Evolutionary conservation across 192 early-diverging fungal species (phyloP).

Genomic region (Piromyces sp.): DNA sequence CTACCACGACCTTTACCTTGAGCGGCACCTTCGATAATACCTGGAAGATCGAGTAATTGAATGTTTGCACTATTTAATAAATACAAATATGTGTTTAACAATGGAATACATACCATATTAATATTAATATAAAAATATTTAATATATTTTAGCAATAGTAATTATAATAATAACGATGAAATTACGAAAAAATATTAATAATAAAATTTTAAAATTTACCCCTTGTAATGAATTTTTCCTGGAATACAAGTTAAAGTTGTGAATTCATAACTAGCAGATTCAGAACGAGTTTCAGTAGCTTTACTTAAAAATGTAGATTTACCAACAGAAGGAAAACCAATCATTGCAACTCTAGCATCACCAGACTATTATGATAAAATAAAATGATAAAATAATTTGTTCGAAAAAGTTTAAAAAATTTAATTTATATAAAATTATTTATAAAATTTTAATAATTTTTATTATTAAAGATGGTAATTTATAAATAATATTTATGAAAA

Average conservation of each 20-base stretch:
- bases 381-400: no score
- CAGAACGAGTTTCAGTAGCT: slow-evolving; percentile 79
- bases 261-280: slow-evolving; percentile 74
- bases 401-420: no score
- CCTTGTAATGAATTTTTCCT: not conserved
- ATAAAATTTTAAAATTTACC: no score
- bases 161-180: no score
- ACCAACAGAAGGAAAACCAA: slow-evolving; percentile 97
- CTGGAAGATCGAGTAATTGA: slow-evolving; percentile 93
- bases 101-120: no score
- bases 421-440: no score
- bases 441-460: no score
- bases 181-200: slow-evolving; percentile 81
- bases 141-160: no score
- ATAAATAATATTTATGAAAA: no score
- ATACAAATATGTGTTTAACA: no score
- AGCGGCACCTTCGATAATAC: slow-evolving; percentile 94
- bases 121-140: no score
- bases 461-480: no score
- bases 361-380: slow-evolving; percentile 30
- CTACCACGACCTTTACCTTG: slow-evolving; percentile 95
- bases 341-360: slow-evolving; percentile 84
- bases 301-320: slow-evolving; percentile 92
- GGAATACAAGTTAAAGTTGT: slow-evolving; percentile 84
- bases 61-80: slow-evolving; percentile 92